Conservation (phyloP, 257 asterid genomes). For the Gynochthodes officinalis region DNA sequence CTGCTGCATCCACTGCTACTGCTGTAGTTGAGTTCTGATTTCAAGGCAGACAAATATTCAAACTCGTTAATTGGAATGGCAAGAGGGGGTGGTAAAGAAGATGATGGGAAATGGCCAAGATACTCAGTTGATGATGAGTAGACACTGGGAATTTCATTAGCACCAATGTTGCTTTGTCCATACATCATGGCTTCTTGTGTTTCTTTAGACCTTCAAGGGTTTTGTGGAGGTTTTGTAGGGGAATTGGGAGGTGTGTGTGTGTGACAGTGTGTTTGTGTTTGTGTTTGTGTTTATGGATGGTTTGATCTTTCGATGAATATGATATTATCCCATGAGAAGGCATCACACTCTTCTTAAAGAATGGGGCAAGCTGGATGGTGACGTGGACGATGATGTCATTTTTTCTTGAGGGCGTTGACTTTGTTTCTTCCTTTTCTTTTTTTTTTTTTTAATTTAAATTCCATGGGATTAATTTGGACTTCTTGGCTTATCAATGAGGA, state of each 20-base stretch:
- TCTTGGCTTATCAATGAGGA: neutral
- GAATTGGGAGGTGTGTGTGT: neutral
- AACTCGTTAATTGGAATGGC: constrained; percentile 46
- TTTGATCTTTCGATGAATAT: neutral
- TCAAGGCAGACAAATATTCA: constrained; percentile 44
- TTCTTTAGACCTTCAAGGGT: constrained; percentile 5
- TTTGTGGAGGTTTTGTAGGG: constrained; percentile 14
- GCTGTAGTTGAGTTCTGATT: constrained; percentile 50
- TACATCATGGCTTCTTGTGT: constrained; percentile 53
- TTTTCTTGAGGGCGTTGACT: constrained; percentile 46
- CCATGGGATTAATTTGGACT: neutral
- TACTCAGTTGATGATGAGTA: constrained; percentile 29
- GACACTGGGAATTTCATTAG: constrained; percentile 28
- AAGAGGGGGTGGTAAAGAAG: constrained; percentile 37
- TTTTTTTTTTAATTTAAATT: neutral
- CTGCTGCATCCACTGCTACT: constrained; percentile 69
- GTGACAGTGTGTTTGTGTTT: neutral
- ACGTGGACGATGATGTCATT: constrained; percentile 60
- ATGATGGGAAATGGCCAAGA: constrained; percentile 29
- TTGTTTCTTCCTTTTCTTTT: neutral
- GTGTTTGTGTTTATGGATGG: neutral
- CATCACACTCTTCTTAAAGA: constrained; percentile 49
- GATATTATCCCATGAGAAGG: constrained; percentile 14
- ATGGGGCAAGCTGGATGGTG: constrained; percentile 48
- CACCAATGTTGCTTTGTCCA: constrained; percentile 29